Evolutionary conservation across 768 basidiomycete species (phyloP).

Genomic region (Boletus eberwhitei): DNA sequence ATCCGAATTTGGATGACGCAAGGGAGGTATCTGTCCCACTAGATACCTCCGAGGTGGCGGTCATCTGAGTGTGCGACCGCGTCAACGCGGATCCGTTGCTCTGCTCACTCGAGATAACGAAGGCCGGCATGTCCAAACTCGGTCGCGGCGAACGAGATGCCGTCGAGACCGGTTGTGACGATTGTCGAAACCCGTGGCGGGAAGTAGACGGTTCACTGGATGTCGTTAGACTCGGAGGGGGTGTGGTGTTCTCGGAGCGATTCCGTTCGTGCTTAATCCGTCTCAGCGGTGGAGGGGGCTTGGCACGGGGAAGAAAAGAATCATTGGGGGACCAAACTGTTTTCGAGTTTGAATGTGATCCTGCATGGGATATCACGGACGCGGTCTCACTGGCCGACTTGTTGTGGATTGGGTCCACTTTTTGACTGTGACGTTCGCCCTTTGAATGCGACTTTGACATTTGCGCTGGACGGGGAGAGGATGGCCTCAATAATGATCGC

Average conservation of each 20-base stretch:
- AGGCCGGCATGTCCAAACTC: background rate
- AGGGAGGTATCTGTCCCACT: background rate
- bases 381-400: background rate
- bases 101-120: background rate
- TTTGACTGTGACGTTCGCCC: background rate
- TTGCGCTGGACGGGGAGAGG: background rate
- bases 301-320: slow-evolving; percentile 21
- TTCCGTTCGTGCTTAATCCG: slow-evolving; percentile 9
- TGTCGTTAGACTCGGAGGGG: background rate
- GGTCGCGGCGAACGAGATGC: background rate
- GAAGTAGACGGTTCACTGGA: background rate
- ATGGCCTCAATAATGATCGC: background rate
- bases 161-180: background rate
- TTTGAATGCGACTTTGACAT: background rate
- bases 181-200: background rate
- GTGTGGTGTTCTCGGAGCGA: background rate
- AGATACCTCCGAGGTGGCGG: background rate
- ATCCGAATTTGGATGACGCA: background rate
- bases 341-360: background rate
- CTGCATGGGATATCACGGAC: background rate
- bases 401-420: background rate
- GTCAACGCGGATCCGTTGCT: background rate
- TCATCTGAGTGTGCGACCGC: background rate
- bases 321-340: slow-evolving; percentile 19
- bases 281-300: slow-evolving; percentile 15